Conservation (phyloP, 768 basidiomycete species). For the Zangia roseola region DNA sequence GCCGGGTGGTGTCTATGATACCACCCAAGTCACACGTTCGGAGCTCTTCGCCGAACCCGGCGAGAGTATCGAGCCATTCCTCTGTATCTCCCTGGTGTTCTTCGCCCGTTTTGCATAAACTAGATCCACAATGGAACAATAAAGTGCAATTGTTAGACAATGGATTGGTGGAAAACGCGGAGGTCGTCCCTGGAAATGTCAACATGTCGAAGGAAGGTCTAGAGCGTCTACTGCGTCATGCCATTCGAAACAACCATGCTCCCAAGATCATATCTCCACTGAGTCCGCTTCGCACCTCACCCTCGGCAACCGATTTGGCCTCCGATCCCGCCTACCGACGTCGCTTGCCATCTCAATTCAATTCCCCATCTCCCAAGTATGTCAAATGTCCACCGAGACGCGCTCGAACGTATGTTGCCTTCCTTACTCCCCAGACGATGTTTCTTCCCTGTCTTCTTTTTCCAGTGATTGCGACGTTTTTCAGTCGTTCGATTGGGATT, state of each 20-base stretch:
- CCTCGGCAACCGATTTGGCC: constrained; percentile 12
- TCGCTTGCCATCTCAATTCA: constrained; percentile 24
- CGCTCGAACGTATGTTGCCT: constrained; percentile 27
- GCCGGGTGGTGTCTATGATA: constrained; percentile 18
- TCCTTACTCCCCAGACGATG: not conserved
- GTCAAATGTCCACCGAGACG: constrained; percentile 13
- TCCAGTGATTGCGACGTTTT: constrained; percentile 25
- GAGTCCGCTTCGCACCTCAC: constrained; percentile 28
- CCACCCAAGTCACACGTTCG: constrained; percentile 9
- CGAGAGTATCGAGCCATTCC: not conserved
- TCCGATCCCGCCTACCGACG: constrained; percentile 14
- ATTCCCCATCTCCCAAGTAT: constrained; percentile 23
- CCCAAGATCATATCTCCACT: constrained; percentile 31
- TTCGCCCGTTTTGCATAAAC: constrained; percentile 5
- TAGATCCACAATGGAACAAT: constrained; percentile 5
- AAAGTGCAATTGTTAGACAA: not conserved
- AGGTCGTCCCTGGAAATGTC: not conserved
- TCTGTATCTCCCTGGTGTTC: constrained; percentile 8
- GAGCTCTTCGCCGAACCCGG: not conserved
- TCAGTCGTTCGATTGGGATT: constrained; percentile 21
- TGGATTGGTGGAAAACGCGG: not conserved
- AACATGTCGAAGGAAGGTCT: constrained; percentile 19
- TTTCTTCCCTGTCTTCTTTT: constrained; percentile 3
- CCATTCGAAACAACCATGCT: constrained; percentile 23
- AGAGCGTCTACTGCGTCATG: constrained; percentile 25